phyloP scores from a whole-genome alignment of 2,329 filamentous ascomycete genomes.

The Neophaeococcomyces mojaviensis region DNA sequence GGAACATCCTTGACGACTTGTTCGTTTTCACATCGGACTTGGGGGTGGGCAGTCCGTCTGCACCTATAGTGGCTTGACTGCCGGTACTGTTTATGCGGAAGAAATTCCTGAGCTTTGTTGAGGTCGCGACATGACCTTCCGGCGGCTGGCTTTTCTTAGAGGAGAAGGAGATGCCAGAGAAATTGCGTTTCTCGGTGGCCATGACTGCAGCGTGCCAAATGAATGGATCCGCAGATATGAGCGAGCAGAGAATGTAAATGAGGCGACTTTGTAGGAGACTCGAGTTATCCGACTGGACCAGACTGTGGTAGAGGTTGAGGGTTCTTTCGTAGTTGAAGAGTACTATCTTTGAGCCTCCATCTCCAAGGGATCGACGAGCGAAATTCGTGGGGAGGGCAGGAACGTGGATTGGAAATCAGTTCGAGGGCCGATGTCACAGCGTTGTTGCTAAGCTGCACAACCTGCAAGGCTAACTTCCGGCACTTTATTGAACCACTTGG shows the following conservation, averaged over 20 bases:
- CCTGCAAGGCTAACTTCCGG: no score
- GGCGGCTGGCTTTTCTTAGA: conserved; percentile 42
- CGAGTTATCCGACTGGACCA: background rate
- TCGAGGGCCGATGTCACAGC: background rate
- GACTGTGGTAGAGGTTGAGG: background rate
- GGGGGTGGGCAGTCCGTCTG: conserved; percentile 37
- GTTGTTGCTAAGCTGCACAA: no score
- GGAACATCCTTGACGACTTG: conserved; percentile 82
- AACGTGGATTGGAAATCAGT: conserved; percentile 8
- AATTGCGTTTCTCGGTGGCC: conserved; percentile 41
- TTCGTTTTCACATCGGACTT: conserved; percentile 59
- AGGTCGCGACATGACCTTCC: conserved; percentile 45
- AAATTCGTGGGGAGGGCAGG: background rate
- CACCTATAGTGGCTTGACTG: conserved; percentile 35
- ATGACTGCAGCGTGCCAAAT: conserved; percentile 27
- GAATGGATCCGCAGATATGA: conserved; percentile 22
- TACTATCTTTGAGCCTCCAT: conserved; percentile 20
- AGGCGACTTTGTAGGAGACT: background rate
- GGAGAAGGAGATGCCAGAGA: conserved; percentile 37
- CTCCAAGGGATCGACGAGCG: conserved; percentile 1
- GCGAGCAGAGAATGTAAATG: background rate
- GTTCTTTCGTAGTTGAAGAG: conserved; percentile 3
- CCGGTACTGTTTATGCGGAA: conserved; percentile 57
- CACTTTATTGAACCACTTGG: no score
- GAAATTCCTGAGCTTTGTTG: conserved; percentile 60